Conservation (phyloP, 768 basidiomycete species). For the Clavulina sp. region DNA sequence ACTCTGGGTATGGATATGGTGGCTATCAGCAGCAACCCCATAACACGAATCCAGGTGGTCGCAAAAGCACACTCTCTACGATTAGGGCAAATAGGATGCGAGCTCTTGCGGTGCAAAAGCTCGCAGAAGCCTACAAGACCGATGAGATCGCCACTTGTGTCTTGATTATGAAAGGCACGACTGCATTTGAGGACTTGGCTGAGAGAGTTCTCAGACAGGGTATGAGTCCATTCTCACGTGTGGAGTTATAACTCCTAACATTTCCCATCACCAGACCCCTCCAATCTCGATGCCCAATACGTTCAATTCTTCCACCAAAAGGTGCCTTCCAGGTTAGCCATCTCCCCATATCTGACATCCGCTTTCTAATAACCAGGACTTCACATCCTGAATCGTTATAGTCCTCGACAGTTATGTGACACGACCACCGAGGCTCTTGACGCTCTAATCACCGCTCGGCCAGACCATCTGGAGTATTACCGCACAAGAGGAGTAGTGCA, state of each 20-base stretch:
- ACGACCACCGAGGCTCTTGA: slow-evolving; percentile 64
- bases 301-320: slow-evolving; percentile 93
- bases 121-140: slow-evolving; percentile 68
- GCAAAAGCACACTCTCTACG: slow-evolving; percentile 69
- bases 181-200: slow-evolving; percentile 83
- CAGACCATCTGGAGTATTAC: slow-evolving; percentile 67
- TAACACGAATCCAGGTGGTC: slow-evolving; percentile 27
- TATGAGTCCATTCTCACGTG: slow-evolving; percentile 12
- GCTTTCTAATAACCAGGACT: neutral
- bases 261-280: slow-evolving; percentile 36
- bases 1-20: slow-evolving; percentile 31
- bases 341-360: neutral
- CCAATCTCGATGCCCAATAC: slow-evolving; percentile 64
- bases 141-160: slow-evolving; percentile 89
- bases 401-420: slow-evolving; percentile 60
- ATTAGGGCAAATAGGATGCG: slow-evolving; percentile 67
- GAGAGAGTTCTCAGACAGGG: slow-evolving; percentile 63
- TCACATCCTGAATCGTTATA: slow-evolving; percentile 3
- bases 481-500: slow-evolving; percentile 84
- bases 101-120: slow-evolving; percentile 68
- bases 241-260: neutral
- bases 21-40: slow-evolving; percentile 12
- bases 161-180: slow-evolving; percentile 90
- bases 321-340: slow-evolving; percentile 70
- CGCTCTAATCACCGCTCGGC: slow-evolving; percentile 52